phyloP scores from a whole-genome alignment of 192 early-diverging fungal genomes.

The Backusella tarrabulga region DNA sequence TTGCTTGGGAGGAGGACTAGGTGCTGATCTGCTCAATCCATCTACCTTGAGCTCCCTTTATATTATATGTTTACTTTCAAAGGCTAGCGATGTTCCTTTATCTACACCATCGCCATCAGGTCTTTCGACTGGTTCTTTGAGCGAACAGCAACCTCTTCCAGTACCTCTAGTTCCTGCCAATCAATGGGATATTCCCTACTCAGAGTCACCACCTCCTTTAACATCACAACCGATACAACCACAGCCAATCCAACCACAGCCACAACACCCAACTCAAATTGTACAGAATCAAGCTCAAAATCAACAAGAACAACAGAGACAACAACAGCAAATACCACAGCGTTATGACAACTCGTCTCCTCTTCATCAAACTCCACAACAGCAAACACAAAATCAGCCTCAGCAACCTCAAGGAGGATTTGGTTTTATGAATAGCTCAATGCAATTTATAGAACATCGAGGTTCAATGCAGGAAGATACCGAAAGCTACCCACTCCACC shows the following conservation, averaged over 20 bases:
- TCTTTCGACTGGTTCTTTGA: not conserved
- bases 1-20: conserved; percentile 56
- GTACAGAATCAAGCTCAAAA: not conserved
- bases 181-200: not conserved
- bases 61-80: conserved; percentile 30
- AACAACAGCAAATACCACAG: not conserved
- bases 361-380: not conserved
- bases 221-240: not conserved
- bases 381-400: not conserved
- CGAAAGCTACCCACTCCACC: not conserved
- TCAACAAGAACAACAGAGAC: conserved; percentile 1
- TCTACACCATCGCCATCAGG: not conserved
- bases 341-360: not conserved
- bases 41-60: conserved; percentile 44
- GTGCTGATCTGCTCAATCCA: conserved; percentile 44
- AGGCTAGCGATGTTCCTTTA: not conserved
- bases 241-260: not conserved
- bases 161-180: not conserved
- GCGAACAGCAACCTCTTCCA: not conserved
- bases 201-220: not conserved
- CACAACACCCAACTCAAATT: not conserved
- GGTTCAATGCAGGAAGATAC: not conserved
- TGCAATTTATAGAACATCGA: not conserved
- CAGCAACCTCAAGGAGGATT: not conserved
- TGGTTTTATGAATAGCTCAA: not conserved